Evolutionary conservation across 805 yeast species (phyloP), one percentile per base, ranked within the genome.

Genomic region (Candida michaelii): DNA sequence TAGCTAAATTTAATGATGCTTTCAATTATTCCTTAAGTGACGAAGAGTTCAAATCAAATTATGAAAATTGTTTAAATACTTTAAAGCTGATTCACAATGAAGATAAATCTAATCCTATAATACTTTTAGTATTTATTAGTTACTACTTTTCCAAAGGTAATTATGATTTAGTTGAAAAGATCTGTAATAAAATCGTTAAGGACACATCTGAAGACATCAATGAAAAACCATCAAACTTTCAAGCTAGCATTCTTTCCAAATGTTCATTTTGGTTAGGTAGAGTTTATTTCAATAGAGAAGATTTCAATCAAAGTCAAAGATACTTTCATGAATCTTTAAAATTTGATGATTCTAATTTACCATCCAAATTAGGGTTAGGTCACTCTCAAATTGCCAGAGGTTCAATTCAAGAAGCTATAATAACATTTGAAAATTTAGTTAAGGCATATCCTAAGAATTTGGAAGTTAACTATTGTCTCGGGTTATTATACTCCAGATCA

Each of bases 211-310:
- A 46, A 17, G 55, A 56, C 8, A 35, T 25, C 9, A n/a, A 41
- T 5, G 52, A 45, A 30, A 42, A 44, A 8, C 37, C 42, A 21
- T 54, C 69, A 9, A 47, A 53, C 14, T 65, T 53, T 44, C 60
- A 63, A 21, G 47, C 62, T n/a, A 60, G 53, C 24, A 42, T 66
- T 5, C 59, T 66, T 33, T 66, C 74, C 1, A 66, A 60, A 45
- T 55, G 66, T 39, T 55, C 71, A 2, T 86, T 86, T 53, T 93
- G 97, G 98, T 71, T 82, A 43, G 99, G 89, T 3, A 77, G 98
- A 60, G 82, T 85, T 13, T 71, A 78, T 38, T 90, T 83, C 51
- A 72, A 71, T 5, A 59, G 74, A 19, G 65, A 69, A 1, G 87
- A 89, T 53, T 79, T 71, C 55, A 76, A 79, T n/a, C 76, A 76